Base-by-base conservation (phyloP, 495 filamentous ascomycete species). In the Penicillium malachiteum region DNA sequence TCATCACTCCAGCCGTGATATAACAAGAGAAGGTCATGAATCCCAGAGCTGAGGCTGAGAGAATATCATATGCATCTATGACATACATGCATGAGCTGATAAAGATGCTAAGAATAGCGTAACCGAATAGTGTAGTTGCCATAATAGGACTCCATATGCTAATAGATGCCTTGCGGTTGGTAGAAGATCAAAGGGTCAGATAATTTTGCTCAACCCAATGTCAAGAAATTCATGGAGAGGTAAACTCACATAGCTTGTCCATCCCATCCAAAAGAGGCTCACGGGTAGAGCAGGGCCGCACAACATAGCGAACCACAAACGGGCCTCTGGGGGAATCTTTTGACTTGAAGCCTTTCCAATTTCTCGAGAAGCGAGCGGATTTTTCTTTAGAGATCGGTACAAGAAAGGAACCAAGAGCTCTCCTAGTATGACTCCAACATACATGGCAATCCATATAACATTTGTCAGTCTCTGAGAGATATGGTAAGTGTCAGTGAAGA, bases 211-310 rank as follows among this genome's bases (percentile, higher is more conserved):
- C n/a, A n/a, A n/a, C n/a, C n/a, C n/a, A n/a, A n/a, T n/a, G n/a
- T n/a, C n/a, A n/a, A n/a, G n/a, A n/a, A n/a, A n/a, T 17, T 41
- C 2, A n/a, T 39, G 9, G 34, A n/a, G 39, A 26, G 33, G 33
- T 34, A 32, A 9, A 57, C 64, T 62, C 46, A 70, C 67, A 50
- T 80, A 72, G 55, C 69, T 70, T 1, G 76, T 80, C 83, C 83
- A 84, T 1, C 76, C 84, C 72, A 87, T 80, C 83, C 84, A 87
- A 66, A 87, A 86, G 7, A 87, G 60, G 16, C 67, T 67, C 41
- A 83, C 71, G 0, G 84, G 83, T 2, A 87, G 68, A 0, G 78
- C 68, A 0, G 79, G 74, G 0, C 76, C 80, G 3, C 83, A 66
- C 8, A 84, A 63, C 70, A 87, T 85, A 16, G 76, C 75, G 43